Evolutionary conservation across 2,329 filamentous ascomycete genomes (phyloP).

Genomic region (Exophiala bonariae): DNA sequence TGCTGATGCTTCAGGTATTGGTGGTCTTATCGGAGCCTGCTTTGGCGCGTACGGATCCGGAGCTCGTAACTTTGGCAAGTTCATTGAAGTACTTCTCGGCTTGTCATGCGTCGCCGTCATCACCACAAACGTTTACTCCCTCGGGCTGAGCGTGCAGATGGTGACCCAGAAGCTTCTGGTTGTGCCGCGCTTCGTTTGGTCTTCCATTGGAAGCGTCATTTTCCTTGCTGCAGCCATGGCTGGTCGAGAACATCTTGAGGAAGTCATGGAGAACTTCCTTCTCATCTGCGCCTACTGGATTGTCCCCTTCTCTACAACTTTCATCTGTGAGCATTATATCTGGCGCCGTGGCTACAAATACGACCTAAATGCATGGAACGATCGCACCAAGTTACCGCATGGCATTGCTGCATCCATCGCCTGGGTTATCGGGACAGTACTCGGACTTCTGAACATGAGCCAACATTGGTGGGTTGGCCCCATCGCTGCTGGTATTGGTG

Average conservation of each 20-base stretch:
- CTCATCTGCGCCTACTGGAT: conserved; percentile 72
- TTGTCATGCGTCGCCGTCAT: conserved; percentile 66
- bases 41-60: conserved; percentile 18
- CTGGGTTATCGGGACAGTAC: conserved; percentile 65
- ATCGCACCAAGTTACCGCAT: conserved; percentile 58
- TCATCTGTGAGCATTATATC: conserved; percentile 59
- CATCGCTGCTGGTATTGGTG: conserved; percentile 57
- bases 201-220: conserved; percentile 60
- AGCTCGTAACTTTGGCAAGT: conserved; percentile 59
- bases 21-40: conserved; percentile 21
- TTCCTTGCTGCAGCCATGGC: conserved; percentile 65
- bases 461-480: conserved; percentile 70
- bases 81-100: conserved; percentile 65
- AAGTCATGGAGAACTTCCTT: conserved; percentile 69
- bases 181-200: conserved; percentile 66
- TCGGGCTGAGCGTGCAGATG: conserved; percentile 67
- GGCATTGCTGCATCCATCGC: conserved; percentile 62
- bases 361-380: conserved; percentile 63
- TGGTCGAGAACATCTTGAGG: conserved; percentile 61
- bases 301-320: conserved; percentile 63
- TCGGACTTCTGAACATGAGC: conserved; percentile 66
- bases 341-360: conserved; percentile 56
- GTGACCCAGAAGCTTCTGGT: conserved; percentile 58
- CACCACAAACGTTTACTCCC: conserved; percentile 63
- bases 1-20: conserved; percentile 20